Percentiles rank a stretch among this genome's conserved stretches.
Evolutionary conservation across 495 filamentous ascomycete species (phyloP).

Genomic region (Astrothelium macrocarpum): DNA sequence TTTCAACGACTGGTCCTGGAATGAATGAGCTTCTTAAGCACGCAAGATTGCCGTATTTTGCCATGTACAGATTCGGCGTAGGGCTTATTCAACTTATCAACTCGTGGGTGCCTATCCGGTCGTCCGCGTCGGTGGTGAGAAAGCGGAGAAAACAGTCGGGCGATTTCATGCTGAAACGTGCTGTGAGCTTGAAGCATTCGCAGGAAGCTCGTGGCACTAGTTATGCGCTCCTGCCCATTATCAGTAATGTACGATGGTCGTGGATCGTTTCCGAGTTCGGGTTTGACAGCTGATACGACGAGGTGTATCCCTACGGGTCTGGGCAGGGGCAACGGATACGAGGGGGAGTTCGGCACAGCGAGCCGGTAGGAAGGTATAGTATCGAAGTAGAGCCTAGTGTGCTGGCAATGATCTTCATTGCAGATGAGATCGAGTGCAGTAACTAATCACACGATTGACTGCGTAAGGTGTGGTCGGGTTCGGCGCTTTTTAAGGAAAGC

Average conservation of each 20-base stretch:
- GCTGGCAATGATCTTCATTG: neutral
- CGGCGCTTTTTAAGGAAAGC: too few relatives aligned
- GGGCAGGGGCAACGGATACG: neutral
- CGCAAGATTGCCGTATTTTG: too few relatives aligned
- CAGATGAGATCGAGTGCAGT: neutral
- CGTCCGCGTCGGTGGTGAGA: neutral
- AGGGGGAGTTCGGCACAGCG: too few relatives aligned
- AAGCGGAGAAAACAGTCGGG: neutral
- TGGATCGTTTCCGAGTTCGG: neutral
- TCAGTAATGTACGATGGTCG: neutral
- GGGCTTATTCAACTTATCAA: too few relatives aligned
- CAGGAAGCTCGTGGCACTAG: neutral
- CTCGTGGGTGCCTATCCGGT: neutral
- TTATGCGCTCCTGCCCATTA: neutral
- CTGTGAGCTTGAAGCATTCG: neutral
- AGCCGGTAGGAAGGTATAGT: neutral
- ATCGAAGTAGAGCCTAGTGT: neutral
- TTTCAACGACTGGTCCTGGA: too few relatives aligned
- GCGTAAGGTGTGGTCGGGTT: too few relatives aligned
- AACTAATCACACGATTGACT: too few relatives aligned
- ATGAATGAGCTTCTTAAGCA: too few relatives aligned
- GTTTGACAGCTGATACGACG: neutral
- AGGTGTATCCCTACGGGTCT: neutral
- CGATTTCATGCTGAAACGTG: neutral
- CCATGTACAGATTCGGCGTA: too few relatives aligned